phyloP scores from a whole-genome alignment of 805 yeast species.

The Cyberlindnera lachancei region DNA sequence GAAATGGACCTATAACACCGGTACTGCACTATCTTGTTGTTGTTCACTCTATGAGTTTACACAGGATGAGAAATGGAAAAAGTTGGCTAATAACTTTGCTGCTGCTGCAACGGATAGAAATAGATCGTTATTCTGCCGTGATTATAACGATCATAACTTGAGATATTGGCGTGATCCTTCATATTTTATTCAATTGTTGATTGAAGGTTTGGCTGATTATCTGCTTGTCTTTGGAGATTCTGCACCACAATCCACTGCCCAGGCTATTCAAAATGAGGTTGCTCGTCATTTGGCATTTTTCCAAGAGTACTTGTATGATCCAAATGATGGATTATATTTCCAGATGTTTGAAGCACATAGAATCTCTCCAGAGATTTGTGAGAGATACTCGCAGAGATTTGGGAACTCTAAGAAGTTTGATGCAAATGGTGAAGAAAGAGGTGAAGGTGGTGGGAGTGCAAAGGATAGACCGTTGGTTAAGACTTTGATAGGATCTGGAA shows the following conservation, averaged over 20 bases:
- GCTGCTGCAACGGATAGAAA: conserved; percentile 51
- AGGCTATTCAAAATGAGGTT: conserved; percentile 32
- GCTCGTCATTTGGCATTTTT: conserved; percentile 50
- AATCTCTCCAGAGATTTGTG: conserved; percentile 42
- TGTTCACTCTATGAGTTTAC: conserved; percentile 44
- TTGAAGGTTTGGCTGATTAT: conserved; percentile 66
- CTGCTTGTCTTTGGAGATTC: conserved; percentile 38
- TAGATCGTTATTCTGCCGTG: conserved; percentile 55
- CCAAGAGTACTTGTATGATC: conserved; percentile 49
- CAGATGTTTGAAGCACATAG: conserved; percentile 52
- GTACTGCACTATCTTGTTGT: conserved; percentile 53
- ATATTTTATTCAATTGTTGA: conserved; percentile 53
- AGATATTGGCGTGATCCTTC: conserved; percentile 61
- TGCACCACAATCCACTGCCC: conserved; percentile 27
- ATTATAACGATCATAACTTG: conserved; percentile 35
- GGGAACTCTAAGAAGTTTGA: conserved; percentile 47
- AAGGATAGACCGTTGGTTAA: conserved; percentile 34
- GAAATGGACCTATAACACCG: conserved; percentile 64
- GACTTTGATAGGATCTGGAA: conserved; percentile 53
- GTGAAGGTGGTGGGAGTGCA: conserved; percentile 31
- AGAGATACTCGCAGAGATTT: conserved; percentile 43
- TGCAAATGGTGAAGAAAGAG: conserved; percentile 45
- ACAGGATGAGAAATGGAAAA: conserved; percentile 41
- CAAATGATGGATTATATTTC: conserved; percentile 50
- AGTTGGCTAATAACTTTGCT: conserved; percentile 29